A percentile compares a stretch with the other conserved stretches of the same genome.
phyloP scores from a whole-genome alignment of 2,329 filamentous ascomycete species.

The Hymenoscyphus occultus region DNA sequence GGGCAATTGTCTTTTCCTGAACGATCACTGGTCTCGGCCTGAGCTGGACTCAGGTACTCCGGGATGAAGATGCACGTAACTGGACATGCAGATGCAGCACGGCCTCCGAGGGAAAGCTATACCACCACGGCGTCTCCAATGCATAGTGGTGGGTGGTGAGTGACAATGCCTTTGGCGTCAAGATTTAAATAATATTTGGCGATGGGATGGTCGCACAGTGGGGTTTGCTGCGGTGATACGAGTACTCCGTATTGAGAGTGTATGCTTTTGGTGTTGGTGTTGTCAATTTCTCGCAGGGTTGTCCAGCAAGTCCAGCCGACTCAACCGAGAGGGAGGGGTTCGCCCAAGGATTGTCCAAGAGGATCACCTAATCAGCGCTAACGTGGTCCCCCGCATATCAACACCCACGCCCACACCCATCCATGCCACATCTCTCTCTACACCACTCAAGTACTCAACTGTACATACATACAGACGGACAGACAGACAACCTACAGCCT shows the following conservation, averaged over 20 bases:
- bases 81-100: not conserved
- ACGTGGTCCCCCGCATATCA: too few relatives aligned
- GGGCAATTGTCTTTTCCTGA: not conserved
- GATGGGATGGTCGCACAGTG: not conserved
- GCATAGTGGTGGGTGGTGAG: not conserved
- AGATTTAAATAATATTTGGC: not conserved
- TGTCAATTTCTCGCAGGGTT: not conserved
- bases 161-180: not conserved
- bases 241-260: too few relatives aligned
- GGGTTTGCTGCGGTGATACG: not conserved
- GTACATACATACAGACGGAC: not conserved
- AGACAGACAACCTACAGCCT: not conserved
- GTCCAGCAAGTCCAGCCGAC: not conserved
- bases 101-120: not conserved
- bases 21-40: conserved; percentile 1
- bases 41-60: conserved; percentile 1
- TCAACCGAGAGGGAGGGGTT: too few relatives aligned
- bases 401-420: not conserved
- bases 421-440: not conserved
- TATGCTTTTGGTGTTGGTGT: not conserved
- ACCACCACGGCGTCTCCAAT: not conserved
- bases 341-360: too few relatives aligned
- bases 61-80: conserved; percentile 1
- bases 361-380: too few relatives aligned
- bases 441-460: not conserved